A percentile compares a stretch with the other conserved stretches of the same genome.
Conservation (phyloP, 495 filamentous ascomycete species). For the Tuber brumale region DNA sequence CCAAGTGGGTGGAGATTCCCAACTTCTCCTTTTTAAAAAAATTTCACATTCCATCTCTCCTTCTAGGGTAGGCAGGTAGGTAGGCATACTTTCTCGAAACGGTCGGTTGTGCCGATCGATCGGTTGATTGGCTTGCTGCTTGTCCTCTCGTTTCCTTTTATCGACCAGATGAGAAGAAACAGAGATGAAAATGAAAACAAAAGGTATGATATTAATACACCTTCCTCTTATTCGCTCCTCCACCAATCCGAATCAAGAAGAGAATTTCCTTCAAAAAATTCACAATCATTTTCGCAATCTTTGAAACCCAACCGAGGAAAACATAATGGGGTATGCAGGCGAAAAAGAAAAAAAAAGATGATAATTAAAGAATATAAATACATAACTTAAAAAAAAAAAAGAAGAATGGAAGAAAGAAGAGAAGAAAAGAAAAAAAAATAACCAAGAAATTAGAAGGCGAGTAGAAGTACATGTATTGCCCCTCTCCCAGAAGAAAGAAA, state of each 20-base stretch:
- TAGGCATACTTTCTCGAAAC: neutral
- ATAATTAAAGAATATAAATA: slow-evolving; percentile 1
- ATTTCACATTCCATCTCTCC: neutral
- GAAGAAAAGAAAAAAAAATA: neutral
- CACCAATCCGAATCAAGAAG: neutral
- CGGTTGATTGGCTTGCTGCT: neutral
- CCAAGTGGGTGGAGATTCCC: neutral
- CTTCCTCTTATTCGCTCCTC: neutral
- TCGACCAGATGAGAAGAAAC: neutral
- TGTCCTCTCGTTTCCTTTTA: neutral
- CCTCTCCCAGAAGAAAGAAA: slow-evolving; percentile 11
- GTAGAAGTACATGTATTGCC: slow-evolving; percentile 37
- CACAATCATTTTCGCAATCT: neutral
- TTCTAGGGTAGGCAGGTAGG: neutral
- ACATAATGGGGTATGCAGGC: neutral
- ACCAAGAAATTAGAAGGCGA: slow-evolving; percentile 10
- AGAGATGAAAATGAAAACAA: neutral
- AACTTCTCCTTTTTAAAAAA: too few relatives aligned
- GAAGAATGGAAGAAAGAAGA: neutral
- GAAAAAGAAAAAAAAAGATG: neutral
- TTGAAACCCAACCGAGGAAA: neutral
- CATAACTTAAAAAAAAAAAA: neutral
- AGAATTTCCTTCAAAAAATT: neutral
- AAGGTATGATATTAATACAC: slow-evolving; percentile 4
- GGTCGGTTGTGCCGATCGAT: neutral